These are phyloP conservation scores for Sclerotinia sclerotiorum DNA, from an alignment of 2,329 filamentous ascomycete species.

Conservation along the genomic window DNA sequence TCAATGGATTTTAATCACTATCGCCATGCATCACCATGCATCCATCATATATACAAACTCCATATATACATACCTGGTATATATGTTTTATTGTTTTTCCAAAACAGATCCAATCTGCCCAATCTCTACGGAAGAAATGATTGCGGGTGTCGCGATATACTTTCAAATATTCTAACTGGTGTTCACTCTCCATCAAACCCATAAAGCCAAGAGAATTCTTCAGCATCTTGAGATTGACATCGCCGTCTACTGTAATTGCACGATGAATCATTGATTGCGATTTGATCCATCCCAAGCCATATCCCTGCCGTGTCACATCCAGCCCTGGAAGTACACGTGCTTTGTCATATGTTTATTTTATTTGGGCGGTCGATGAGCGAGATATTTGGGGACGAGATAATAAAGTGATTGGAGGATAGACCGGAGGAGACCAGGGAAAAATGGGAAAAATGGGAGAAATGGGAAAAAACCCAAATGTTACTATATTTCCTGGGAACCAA, in stretches of 20 bases:
- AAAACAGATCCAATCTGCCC: background rate
- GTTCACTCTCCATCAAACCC: background rate
- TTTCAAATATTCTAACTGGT: constrained; percentile 11
- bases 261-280: background rate
- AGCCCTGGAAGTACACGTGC: constrained; percentile 29
- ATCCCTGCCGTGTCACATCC: constrained; percentile 37
- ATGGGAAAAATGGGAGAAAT: background rate
- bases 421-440: background rate
- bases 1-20: background rate
- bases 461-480: constrained; percentile 1
- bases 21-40: constrained; percentile 2
- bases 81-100: too few relatives aligned
- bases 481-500: constrained; percentile 17
- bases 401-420: constrained; percentile 14
- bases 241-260: constrained; percentile 20
- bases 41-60: too few relatives aligned
- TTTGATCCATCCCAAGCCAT: background rate
- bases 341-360: constrained; percentile 40
- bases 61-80: too few relatives aligned
- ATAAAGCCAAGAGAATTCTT: constrained; percentile 13
- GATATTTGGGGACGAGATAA: constrained; percentile 13
- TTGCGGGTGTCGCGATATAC: constrained; percentile 20
- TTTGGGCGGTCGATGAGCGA: constrained; percentile 7
- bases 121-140: background rate
- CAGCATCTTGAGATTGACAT: constrained; percentile 14